Base-by-base conservation (phyloP, 441 rosid species). In the Omphalea diandra region DNA sequence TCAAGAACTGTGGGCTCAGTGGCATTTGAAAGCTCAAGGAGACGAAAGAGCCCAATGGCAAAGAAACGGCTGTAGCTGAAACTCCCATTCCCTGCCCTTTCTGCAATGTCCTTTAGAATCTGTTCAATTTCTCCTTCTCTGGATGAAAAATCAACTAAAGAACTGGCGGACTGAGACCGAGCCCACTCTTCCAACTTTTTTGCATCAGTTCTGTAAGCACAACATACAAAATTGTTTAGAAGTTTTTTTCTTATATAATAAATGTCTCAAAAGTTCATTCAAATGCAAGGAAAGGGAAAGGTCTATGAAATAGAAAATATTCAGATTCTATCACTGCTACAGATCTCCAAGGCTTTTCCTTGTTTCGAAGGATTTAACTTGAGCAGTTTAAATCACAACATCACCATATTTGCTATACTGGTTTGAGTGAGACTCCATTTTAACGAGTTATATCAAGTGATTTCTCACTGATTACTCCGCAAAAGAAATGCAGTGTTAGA, bases 1-100 rank as follows among this genome's bases (percentile, higher is more conserved):
- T 94, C 94, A 43, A 94, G 74, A 35, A 92, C 80, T 14, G 88
- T 78, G 4, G 99, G 97, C 61, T 94, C 98, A 59, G 94, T 87
- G 59, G 97, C 89, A 77, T 76, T 80, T 35, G 96, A 88, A 74
- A 92, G 87, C 87, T 94, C 99, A 33, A 92, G 97, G 77, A 92
- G 87, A 75, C 97, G 98, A 73, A 94, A 92, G 29, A 94, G 80
- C 17, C 99, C 99, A 68, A 92, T 82, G 7, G 96, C 99, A 74
- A 94, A 92, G 93, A 94, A 92, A 73, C 99, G 93, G 75, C 98
- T 92, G 81, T 94, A 94, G 83, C 91, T 90, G 82, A 92, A 94
- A 59, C 86, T 84, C 57, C 87, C 93, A 67, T 76, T 74, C 29
- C 80, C 82, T 35, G 97, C 90, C 86, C 96, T 89, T 71, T 75